Evolutionary conservation across 176 grass and related monocot species (phyloP), one percentile per base, ranked within the genome.

Genomic region (Echinochloa phyllopogon): DNA sequence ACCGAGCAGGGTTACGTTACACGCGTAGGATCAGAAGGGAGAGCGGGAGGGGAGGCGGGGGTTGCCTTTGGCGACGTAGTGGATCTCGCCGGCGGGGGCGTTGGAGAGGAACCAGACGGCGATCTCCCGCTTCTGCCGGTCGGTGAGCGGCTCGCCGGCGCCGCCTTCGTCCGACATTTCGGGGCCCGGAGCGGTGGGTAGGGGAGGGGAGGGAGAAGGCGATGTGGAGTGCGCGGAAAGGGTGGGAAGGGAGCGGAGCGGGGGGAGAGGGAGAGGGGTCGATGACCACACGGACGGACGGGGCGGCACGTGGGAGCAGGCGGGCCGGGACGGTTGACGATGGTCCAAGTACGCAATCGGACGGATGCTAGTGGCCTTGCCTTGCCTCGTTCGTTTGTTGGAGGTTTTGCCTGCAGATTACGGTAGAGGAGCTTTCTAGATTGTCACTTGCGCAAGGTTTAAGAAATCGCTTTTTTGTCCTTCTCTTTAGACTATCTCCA

Each of bases 81-180:
- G 84, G 91, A 99, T 99, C 93, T 99, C 96, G 64, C 96, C 96
- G 88, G 90, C 78, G 18, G 96, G 96, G 13, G 96, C 93, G 83
- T 92, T 99, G 75, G 87, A 80, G 78, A 99, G 96, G 88, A 99
- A 99, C 96, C 93, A 99, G 41, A 88, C 78, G 77, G 96, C 93
- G 84, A 99, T 96, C 82, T 94, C 93, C 77, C 76, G 76, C 77
- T 96, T 99, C 86, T 98, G 89, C 58, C 73, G 49, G 80, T 94
- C 91, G 60, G 69, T 92, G 64, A 94, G 93, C 72, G 86, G 75
- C 76, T 92, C 86, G 49, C 77, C 75, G 69, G 87, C 75, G 78
- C 85, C 89, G 79, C 72, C 90, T 52, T 74, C 85, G 78, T 89
- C 91, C 87, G 96, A 94, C 96, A 99, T 99, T 89, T 75, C 57